phyloP scores from a whole-genome alignment of 768 basidiomycete genomes.

The Lyophyllum semitale region DNA sequence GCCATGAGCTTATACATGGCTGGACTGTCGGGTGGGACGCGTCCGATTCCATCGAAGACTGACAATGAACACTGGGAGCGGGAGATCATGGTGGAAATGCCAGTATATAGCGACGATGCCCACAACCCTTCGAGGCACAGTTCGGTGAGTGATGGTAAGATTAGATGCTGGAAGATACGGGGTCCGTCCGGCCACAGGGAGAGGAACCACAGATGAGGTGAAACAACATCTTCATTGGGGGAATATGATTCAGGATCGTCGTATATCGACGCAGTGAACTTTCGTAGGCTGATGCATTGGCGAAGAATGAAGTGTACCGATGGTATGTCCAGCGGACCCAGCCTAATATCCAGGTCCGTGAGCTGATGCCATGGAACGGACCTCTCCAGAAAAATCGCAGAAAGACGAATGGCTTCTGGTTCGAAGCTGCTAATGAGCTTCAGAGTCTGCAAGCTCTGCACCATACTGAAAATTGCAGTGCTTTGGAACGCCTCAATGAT shows the following conservation, averaged over 20 bases:
- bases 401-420: neutral
- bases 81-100: neutral
- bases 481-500: neutral
- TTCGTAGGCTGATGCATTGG: neutral
- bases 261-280: neutral
- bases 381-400: neutral
- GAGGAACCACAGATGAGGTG: neutral
- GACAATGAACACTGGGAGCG: neutral
- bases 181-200: neutral
- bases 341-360: neutral
- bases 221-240: neutral
- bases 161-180: neutral
- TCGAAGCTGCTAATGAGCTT: neutral
- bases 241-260: neutral
- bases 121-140: neutral
- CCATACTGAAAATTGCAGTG: neutral
- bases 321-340: neutral
- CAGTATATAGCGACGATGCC: neutral
- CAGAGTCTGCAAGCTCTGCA: neutral
- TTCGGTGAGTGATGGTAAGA: neutral
- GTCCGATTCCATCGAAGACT: neutral
- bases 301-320: neutral
- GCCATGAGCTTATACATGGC: neutral
- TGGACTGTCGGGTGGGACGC: neutral
- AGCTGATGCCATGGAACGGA: neutral